Evolutionary conservation across 192 early-diverging fungal species (phyloP), one percentile per base, ranked within the genome.

Genomic region (Borealophlyctis nickersoniae): DNA sequence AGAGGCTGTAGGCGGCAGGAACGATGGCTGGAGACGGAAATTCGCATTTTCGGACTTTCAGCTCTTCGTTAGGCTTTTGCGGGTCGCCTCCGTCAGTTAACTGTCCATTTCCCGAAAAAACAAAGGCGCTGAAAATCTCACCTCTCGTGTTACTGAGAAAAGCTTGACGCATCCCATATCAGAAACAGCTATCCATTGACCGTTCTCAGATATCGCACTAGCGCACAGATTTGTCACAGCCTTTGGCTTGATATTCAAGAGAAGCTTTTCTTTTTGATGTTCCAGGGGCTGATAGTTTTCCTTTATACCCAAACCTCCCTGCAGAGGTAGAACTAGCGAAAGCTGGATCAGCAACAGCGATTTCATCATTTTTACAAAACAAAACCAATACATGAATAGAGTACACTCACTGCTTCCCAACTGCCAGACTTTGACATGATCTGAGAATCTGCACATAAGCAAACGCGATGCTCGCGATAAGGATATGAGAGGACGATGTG

Each of bases 161-260:
- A 82, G 57, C 45, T 73, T 75, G 13, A 80, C 71, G 33, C 56
- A 57, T 27, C 89, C 84, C 23, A 88, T 80, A 64, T 94, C 89
- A 22, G 93, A 84, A 4, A 88, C 87, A 1, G 90, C 91, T 55
- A 98, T 82, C 87, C 91, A 90, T 11, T 75, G 56, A 16, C 92
- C 93, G 69, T 93, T 83, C 52, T 87, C 75, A 24, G 94, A 95
- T 5, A 98, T 81, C 2, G 87, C 81, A 63, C 84, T 79, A 32
- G 87, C 74, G 2, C 84, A 80, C 34, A 96, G 73, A 63, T 90
- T 87, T 24, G 83, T 83, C 26, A 79, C 79, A 22, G 76, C 79
- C 65, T 87, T 90, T 16, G 93, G 77, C 61, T 90, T 87, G 74
- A 98, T 80, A 49, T 87, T 86, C 53, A 93, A 65, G 51, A 92